A percentile compares a stretch with the other conserved stretches of the same genome.
phyloP scores from a whole-genome alignment of 1,284 basidiomycete species.

The Ceraceosorus guamensis region DNA sequence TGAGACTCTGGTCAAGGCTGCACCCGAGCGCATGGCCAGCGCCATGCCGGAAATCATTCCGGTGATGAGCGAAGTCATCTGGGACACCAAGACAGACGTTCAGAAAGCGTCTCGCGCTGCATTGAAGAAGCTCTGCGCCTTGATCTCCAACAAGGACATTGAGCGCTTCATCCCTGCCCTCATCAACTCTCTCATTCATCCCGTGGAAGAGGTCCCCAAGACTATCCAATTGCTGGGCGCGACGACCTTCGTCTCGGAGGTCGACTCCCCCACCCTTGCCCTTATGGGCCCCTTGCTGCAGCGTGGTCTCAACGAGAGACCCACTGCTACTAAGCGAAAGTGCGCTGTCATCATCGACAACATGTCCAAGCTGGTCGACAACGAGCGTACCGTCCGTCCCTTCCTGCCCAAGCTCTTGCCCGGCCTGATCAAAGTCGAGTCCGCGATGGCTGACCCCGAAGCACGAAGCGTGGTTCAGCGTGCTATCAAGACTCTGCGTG shows the following conservation, averaged over 20 bases:
- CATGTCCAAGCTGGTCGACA: constrained; percentile 50
- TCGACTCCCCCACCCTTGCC: constrained; percentile 96
- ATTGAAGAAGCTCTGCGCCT: constrained; percentile 63
- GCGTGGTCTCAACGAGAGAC: constrained; percentile 67
- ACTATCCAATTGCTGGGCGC: constrained; percentile 94
- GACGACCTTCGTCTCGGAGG: constrained; percentile 99
- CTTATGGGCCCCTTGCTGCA: constrained; percentile 96
- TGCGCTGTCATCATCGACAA: constrained; percentile 49
- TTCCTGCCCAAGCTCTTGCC: constrained; percentile 48
- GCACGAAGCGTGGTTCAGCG: constrained; percentile 46
- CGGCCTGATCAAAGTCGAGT: constrained; percentile 49
- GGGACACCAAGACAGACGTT: constrained; percentile 99
- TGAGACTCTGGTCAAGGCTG: constrained; percentile 80
- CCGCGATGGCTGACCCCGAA: constrained; percentile 47
- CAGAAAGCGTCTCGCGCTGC: constrained; percentile 97
- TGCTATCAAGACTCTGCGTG: constrained; percentile 45
- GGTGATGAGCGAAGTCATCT: constrained; percentile 88
- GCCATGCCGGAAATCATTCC: constrained; percentile 96
- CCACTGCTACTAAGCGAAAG: constrained; percentile 49
- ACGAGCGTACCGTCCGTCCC: constrained; percentile 48
- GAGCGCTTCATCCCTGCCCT: constrained; percentile 71
- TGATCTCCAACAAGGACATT: constrained; percentile 97
- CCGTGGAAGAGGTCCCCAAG: constrained; percentile 96
- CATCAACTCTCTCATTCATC: constrained; percentile 95
- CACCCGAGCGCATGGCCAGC: constrained; percentile 75